Percentiles rank a stretch among this genome's conserved stretches.
phyloP scores from a whole-genome alignment of 2,329 filamentous ascomycete genomes.

The Epichloe baconii region DNA sequence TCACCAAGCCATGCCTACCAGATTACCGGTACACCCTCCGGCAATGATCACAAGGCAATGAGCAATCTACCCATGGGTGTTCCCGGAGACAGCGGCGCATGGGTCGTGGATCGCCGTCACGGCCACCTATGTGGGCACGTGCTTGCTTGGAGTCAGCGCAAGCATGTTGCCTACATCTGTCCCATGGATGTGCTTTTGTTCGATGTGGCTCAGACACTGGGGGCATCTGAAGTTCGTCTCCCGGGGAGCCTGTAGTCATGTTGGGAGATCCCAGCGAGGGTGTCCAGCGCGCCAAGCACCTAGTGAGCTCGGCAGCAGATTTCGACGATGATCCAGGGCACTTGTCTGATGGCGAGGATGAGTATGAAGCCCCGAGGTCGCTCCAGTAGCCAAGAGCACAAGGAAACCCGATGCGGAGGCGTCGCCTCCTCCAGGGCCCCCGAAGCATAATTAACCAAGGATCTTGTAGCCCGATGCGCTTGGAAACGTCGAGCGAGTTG shows the following conservation, averaged over 20 bases:
- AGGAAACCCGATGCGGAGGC: background rate
- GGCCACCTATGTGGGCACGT: conserved; percentile 82
- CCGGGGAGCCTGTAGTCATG: conserved; percentile 39
- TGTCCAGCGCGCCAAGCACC: background rate
- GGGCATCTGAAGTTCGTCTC: conserved; percentile 55
- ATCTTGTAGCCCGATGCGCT: conserved; percentile 15
- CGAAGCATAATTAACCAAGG: conserved; percentile 8
- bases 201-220: conserved; percentile 70
- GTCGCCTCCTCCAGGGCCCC: background rate
- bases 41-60: conserved; percentile 5
- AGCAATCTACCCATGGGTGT: conserved; percentile 40
- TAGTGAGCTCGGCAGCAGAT: background rate
- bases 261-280: conserved; percentile 10
- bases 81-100: conserved; percentile 84
- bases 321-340: conserved; percentile 15
- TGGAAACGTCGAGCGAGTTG: conserved; percentile 17
- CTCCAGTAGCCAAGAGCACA: conserved; percentile 6
- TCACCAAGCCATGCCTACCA: conserved; percentile 65
- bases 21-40: conserved; percentile 30
- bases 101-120: conserved; percentile 72
- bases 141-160: conserved; percentile 71
- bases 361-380: conserved; percentile 1
- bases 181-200: conserved; percentile 85
- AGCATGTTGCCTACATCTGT: conserved; percentile 78
- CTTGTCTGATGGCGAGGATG: conserved; percentile 17